Evolutionary conservation across 495 filamentous ascomycete genomes (phyloP).

Genomic region (Neurospora discreta): DNA sequence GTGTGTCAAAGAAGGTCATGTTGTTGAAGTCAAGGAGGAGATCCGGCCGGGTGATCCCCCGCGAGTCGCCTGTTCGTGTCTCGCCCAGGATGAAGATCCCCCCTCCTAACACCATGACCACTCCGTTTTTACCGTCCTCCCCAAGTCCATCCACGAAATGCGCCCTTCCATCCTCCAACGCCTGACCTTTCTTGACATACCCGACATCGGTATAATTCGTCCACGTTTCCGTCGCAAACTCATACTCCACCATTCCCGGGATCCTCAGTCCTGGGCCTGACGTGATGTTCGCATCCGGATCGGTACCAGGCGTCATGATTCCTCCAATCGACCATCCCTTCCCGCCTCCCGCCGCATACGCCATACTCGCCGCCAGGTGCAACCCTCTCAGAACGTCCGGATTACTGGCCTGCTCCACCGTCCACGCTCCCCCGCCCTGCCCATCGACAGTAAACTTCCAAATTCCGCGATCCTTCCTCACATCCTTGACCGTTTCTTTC

Average conservation of each 20-base stretch:
- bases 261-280: not conserved
- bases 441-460: not conserved
- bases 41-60: not conserved
- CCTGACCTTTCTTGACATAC: not conserved
- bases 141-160: not conserved
- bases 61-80: not conserved
- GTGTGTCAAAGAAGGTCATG: not conserved
- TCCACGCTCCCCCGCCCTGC: not conserved
- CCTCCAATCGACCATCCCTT: not conserved
- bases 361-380: not conserved
- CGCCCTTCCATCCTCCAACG: not conserved
- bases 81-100: not conserved
- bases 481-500: not conserved
- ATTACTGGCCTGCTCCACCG: not conserved
- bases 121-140: not conserved
- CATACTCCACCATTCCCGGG: not conserved
- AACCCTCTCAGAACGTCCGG: not conserved
- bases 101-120: not conserved
- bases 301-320: not conserved
- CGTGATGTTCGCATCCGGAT: not conserved
- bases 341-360: not conserved
- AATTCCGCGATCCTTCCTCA: not conserved
- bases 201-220: not conserved
- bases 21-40: not conserved
- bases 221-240: not conserved